Base-by-base conservation (phyloP, 2,329 filamentous ascomycete genomes). In the Camptophora hylomeconis region DNA sequence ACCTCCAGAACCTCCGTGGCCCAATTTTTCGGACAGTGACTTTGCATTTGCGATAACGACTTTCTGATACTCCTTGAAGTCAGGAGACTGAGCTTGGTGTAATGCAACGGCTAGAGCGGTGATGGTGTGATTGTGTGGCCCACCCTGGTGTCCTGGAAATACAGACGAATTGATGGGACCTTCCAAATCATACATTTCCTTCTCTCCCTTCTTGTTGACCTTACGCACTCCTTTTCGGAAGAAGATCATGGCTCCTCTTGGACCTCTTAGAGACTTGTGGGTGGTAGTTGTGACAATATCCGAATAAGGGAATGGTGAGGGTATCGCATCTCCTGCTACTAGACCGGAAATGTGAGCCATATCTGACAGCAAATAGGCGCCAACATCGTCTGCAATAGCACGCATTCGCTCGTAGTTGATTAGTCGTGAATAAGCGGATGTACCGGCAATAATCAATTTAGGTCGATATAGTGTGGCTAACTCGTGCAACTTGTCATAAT, bases 111-210 rank as follows among this genome's bases (percentile, higher is more conserved):
- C 75, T 16, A 98, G 68, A 24, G 89, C 89, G 19, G 89, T 92
- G 55, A 98, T 98, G 45, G 89, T 98, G 66, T 98, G 89, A 65
- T 98, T 98, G 63, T 98, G 89, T 30, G 89, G 89, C 14, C 89
- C 89, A 52, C 89, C 89, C 57, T 98, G 89, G 60, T 98, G 89
- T 32, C 89, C 89, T 10, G 89, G 89, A 67, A 98, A 98, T 37
- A 98, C 89, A 32, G 87, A 93, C 46, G 75, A 72, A 62, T 98
- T 98, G 63, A 98, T 98, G 32, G 86, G 81, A 16, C 68, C 70
- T 57, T 95, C 89, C 22, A 98, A 77, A 49, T 94, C 77, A 60
- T 94, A 98, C 52, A 81, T 58, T 45, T 79, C 75, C 49, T 92
- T 75, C 54, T 80, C 77, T 50, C 84, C 86, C 26, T 78, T 83